Evolutionary conservation across 2,329 filamentous ascomycete species (phyloP), one percentile per base, ranked within the genome.

Genomic region (Pestalotiopsis sp.): DNA sequence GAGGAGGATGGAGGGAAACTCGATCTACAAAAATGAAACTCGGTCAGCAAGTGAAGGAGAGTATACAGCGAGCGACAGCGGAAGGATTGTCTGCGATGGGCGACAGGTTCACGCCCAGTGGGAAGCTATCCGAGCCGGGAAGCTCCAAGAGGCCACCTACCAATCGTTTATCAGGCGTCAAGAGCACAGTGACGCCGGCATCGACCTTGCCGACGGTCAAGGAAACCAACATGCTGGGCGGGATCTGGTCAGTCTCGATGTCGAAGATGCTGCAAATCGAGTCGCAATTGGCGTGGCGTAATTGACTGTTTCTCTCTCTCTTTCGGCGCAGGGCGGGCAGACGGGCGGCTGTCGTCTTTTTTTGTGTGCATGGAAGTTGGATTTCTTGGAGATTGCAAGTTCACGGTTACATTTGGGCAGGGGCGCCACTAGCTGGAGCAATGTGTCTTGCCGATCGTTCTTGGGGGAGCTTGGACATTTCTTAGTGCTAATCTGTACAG

Each of bases 131-230:
- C 20, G 6, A n/a, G 45, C 45, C 31, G 31, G 31, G 20, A 59
- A 36, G 57, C 57, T 59, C 57, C 23, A 39, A 66, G 64, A 49
- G 68, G 70, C 60, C 70, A 81, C 91, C 77, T 89, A 98, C 95
- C 76, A 99, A 88, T 79, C 96, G 92, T 83, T 98, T 98, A 82
- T 99, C 96, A 79, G 97, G 93, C 62, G 96, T 99, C 78, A 99
- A 85, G 67, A 99, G 91, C 71, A 99, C 96, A 64, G 96, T 97
- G 79, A 99, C 95, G 82, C 96, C 96, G 77, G 96, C 96, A 83
- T 99, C 96, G 83, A 99, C 96, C 86, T 99, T 99, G 86, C 96
- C 96, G 82, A 99, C 96, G 64, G 95, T 98, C 79, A 99, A 88
- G 74, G 96, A 98, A 83, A 99, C 93, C 78, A 98, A 88, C 96